Base-by-base conservation (phyloP, 305 asterid genomes). In the Lippia alba region DNA sequence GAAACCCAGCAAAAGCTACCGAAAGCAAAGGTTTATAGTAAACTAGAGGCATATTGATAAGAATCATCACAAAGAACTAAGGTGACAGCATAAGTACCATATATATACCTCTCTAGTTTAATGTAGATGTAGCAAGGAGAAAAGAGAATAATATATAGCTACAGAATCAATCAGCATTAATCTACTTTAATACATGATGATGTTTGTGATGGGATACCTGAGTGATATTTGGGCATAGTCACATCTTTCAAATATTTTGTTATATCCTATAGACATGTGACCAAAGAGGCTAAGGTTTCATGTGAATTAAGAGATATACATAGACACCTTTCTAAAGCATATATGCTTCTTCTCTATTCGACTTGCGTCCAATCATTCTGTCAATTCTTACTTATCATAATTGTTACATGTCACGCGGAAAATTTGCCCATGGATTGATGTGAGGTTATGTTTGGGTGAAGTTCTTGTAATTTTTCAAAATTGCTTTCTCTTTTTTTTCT, bases 231-330 rank as follows among this genome's bases (percentile, higher is more conserved):
- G 48, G 4, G 72, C 63, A 11, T 36, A 24, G 78, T 66, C 77
- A 58, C 55, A 17, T 73, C 58, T 4, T n/a, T 12, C 4, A 50
- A 58, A 61, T 30, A n/a, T 1, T 11, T 30, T 7, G 11, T 65
- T 34, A 49, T 65, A 2, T 14, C 18, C 18, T n/a, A 4, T 16
- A 17, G 14, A 36, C 33, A 50, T 36, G 67, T 70, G 20, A 44
- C 56, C 56, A 15, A 45, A 57, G 19, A 48, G 49, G 70, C 78
- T 62, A 75, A 56, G 71, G 56, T 63, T 69, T 74, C 75, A 75
- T 63, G 75, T 75, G 72, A 24, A 24, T 24, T 24, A 24, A 24
- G 8, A 39, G 18, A 62, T 50, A 14, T 12, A 19, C 12, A 4
- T 2, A 6, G 6, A 51, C 1, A 8, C 2, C 24, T 60, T 36